phyloP scores from a whole-genome alignment of 2,329 filamentous ascomycete species.

The Berkeleyomyces basicola region DNA sequence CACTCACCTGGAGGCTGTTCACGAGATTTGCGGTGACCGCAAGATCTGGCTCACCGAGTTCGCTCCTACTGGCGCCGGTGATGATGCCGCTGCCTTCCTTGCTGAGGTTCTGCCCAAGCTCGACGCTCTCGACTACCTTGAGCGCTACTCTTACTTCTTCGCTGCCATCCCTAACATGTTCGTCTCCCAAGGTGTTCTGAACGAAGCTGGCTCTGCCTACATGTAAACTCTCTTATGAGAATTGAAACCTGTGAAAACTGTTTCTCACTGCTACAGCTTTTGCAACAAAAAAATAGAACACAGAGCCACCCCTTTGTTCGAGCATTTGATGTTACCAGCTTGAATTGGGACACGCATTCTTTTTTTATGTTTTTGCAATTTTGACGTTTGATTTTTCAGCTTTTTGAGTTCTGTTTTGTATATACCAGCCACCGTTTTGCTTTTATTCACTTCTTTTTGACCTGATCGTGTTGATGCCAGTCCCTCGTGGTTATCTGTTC shows the following conservation, averaged over 20 bases:
- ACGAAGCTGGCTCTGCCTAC: conserved; percentile 32
- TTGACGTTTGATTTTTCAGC: conserved; percentile 9
- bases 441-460: conserved; percentile 14
- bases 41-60: conserved; percentile 51
- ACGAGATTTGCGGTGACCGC: conserved; percentile 29
- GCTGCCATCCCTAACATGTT: conserved; percentile 25
- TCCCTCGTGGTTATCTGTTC: background rate
- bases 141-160: conserved; percentile 43
- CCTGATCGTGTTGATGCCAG: background rate
- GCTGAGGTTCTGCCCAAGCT: conserved; percentile 30
- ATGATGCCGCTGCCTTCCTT: conserved; percentile 33
- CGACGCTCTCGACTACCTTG: conserved; percentile 33
- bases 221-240: conserved; percentile 18
- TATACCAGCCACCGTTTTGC: conserved; percentile 9
- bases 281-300: background rate
- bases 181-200: conserved; percentile 24
- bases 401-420: conserved; percentile 19
- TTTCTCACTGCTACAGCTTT: background rate
- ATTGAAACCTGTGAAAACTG: background rate
- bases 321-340: background rate
- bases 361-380: background rate
- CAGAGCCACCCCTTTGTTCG: background rate
- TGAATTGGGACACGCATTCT: background rate
- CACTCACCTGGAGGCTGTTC: conserved; percentile 31
- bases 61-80: conserved; percentile 30